These are phyloP conservation scores for Phanerochaete sordida DNA, from an alignment of 768 basidiomycete genomes.

Conservation along the genomic window DNA sequence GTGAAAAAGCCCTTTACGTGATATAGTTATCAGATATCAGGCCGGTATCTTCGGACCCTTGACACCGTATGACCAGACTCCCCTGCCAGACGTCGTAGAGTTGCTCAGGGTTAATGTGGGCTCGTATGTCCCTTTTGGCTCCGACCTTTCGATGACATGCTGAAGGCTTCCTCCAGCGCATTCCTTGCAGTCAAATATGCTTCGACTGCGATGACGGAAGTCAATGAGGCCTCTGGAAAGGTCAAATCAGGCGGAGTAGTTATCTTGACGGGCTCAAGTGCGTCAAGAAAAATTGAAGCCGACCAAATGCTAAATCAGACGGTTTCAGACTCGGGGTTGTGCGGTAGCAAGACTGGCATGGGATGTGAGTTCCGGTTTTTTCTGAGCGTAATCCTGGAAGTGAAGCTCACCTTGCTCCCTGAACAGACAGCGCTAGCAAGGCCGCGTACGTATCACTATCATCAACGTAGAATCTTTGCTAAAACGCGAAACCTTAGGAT, in stretches of 20 bases:
- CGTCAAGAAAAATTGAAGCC: slow-evolving; percentile 21
- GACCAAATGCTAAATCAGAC: background rate
- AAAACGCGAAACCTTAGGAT: slow-evolving; percentile 45
- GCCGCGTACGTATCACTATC: slow-evolving; percentile 61
- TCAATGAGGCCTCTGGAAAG: slow-evolving; percentile 67
- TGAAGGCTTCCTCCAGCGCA: slow-evolving; percentile 61
- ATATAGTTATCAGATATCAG: background rate
- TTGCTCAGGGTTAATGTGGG: slow-evolving; percentile 73
- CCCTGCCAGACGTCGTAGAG: slow-evolving; percentile 76
- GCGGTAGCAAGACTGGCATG: slow-evolving; percentile 74
- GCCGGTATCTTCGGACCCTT: background rate
- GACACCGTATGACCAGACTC: background rate
- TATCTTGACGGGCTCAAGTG: slow-evolving; percentile 82
- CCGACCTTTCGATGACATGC: slow-evolving; percentile 36
- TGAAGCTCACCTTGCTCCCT: slow-evolving; percentile 6
- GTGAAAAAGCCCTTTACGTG: background rate
- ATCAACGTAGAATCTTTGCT: background rate
- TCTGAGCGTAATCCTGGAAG: no score
- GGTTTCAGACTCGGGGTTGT: slow-evolving; percentile 74
- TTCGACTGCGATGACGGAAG: slow-evolving; percentile 72
- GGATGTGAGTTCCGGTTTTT: slow-evolving; percentile 64
- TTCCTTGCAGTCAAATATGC: slow-evolving; percentile 88
- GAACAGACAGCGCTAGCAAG: slow-evolving; percentile 84
- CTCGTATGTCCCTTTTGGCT: slow-evolving; percentile 35
- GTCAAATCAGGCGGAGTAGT: slow-evolving; percentile 72